These are phyloP conservation scores for Populus davidiana DNA, from an alignment of 345 rosid species.

Conservation along the genomic window DNA sequence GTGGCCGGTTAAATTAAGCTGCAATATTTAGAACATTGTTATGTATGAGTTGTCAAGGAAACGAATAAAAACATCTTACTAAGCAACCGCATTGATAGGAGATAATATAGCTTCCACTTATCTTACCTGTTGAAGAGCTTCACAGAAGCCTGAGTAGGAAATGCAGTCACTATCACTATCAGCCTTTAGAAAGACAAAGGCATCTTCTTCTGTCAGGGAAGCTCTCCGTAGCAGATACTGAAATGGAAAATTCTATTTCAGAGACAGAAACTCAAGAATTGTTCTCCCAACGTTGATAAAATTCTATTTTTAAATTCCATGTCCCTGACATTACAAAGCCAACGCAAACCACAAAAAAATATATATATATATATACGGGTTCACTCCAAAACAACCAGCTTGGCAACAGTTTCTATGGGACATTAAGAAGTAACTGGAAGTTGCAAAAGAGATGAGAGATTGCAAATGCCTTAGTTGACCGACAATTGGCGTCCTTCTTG, in stretches of 20 bases:
- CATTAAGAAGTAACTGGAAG: too few species aligned
- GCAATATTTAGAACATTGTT: slow-evolving; percentile 17
- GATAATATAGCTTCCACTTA: background rate
- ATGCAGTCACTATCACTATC: slow-evolving; percentile 54
- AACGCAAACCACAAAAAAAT: background rate
- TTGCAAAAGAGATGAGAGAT: too few species aligned
- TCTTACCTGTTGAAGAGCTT: slow-evolving; percentile 76
- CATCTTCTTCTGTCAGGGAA: slow-evolving; percentile 63
- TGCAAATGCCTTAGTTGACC: too few species aligned
- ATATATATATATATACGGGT: too few species aligned
- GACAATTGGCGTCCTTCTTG: too few species aligned
- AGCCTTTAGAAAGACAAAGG: slow-evolving; percentile 72
- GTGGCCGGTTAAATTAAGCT: slow-evolving; percentile 78
- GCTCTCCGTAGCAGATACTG: slow-evolving; percentile 69
- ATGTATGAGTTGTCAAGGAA: background rate
- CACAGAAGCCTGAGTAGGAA: slow-evolving; percentile 66
- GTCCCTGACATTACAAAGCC: background rate
- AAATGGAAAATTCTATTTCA: slow-evolving; percentile 24
- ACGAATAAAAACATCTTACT: background rate
- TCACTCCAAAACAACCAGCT: background rate
- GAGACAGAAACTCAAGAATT: slow-evolving; percentile 13
- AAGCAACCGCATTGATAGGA: slow-evolving; percentile 5
- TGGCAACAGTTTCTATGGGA: background rate
- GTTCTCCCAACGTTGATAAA: background rate
- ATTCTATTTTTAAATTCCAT: background rate